Evolutionary conservation across 2,329 filamentous ascomycete species (phyloP), one percentile per base, ranked within the genome.

Genomic region (Falciphora oryzae): DNA sequence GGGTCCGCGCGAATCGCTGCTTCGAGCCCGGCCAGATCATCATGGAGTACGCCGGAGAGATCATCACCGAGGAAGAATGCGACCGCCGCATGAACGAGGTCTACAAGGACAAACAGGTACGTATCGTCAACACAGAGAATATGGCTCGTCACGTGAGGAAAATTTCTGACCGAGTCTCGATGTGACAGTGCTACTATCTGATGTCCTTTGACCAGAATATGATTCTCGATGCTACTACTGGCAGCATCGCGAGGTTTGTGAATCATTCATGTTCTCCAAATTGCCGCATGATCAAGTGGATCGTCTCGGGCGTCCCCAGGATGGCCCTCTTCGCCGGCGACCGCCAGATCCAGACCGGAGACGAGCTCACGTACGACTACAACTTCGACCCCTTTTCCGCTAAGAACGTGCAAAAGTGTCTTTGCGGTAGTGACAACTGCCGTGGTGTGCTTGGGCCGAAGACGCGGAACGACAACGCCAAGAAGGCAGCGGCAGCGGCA

Each of bases 141-240:
- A 22, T 64, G 28, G 25, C 22, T 29, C 6, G 28, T 35, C 61
- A 62, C 50, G 38, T 57, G 61, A 62, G 29, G 1, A 31, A 50
- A n/a, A 22, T 53, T 27, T 59, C 56, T 59, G 25, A 44, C 59
- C 64, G 31, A n/a, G 10, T 11, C 18, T 27, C 5, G 22, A 10
- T 32, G 50, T 29, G 29, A 68, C 70, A 97, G 91, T 97, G 93
- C 77, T 98, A 97, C 77, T 99, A 99, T 76, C 82, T 99, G 62
- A 99, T 99, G 95, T 93, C 92, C 65, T 97, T 98, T 74, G 93
- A 98, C 73, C 93, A 97, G 76, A 95, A 96, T 76, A 95, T 98
- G 88, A 96, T 98, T 71, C 96, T 99, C 69, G 95, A 99, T 79
- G 95, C 94, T 44, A 97, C 93, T 32, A 92, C 92, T 65, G 95